Percentiles rank a stretch among this genome's conserved stretches.
Evolutionary conservation across 192 early-diverging fungal species (phyloP).

Genomic region (Linnemannia hyalina): DNA sequence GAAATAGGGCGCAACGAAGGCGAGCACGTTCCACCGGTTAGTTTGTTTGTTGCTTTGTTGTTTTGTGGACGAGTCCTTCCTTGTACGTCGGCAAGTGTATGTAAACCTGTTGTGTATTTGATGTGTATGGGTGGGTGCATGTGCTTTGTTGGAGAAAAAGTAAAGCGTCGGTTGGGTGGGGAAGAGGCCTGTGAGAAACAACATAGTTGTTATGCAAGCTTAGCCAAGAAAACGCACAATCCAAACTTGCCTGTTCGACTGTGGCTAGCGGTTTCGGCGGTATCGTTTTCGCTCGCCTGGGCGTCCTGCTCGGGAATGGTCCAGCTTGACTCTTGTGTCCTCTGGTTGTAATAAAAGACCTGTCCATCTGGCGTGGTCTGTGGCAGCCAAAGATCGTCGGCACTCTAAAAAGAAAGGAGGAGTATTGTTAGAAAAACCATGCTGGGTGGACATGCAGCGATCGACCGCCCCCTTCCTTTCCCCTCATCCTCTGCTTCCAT

Average conservation of each 20-base stretch:
- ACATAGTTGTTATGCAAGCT: neutral
- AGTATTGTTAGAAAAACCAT: neutral
- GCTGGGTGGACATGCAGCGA: neutral
- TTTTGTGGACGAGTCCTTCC: neutral
- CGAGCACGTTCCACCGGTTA: neutral
- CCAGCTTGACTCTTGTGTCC: slow-evolving; percentile 61
- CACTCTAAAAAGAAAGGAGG: slow-evolving; percentile 12
- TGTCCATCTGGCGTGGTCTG: slow-evolving; percentile 64
- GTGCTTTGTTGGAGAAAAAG: slow-evolving; percentile 1
- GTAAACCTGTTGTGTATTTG: neutral
- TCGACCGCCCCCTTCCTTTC: neutral
- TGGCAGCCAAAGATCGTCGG: slow-evolving; percentile 57
- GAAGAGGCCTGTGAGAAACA: neutral
- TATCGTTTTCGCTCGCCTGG: slow-evolving; percentile 25
- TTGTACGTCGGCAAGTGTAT: neutral
- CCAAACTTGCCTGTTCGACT: slow-evolving; percentile 36
- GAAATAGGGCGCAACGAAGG: neutral
- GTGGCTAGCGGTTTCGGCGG: slow-evolving; percentile 23
- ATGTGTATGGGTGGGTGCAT: neutral
- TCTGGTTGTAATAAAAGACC: slow-evolving; percentile 61
- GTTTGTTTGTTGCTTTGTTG: neutral
- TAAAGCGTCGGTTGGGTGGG: neutral
- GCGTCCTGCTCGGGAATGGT: slow-evolving; percentile 44
- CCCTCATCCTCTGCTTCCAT: neutral
- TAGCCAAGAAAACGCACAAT: neutral